Conservation (phyloP, 352 stramenopile species). For the Pythium graminicola region DNA sequence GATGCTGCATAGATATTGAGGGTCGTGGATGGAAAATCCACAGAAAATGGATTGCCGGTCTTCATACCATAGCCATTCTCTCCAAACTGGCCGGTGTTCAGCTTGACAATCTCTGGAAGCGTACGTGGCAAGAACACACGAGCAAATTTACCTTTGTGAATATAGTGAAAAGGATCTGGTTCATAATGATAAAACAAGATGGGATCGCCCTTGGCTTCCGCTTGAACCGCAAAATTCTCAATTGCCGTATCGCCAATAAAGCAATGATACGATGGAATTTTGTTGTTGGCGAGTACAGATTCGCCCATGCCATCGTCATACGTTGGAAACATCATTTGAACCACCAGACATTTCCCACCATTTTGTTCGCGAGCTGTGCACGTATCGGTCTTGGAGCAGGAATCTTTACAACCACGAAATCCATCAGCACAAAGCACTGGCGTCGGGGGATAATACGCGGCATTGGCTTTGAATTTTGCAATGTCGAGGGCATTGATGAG, state of each 20-base stretch:
- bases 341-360: conserved; percentile 30
- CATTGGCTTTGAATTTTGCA: conserved; percentile 19
- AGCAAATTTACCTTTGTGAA: conserved; percentile 28
- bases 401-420: conserved; percentile 29
- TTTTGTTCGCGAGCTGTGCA: conserved; percentile 28
- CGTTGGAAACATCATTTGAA: conserved; percentile 30
- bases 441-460: conserved; percentile 32
- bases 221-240: conserved; percentile 16
- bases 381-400: conserved; percentile 34
- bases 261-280: conserved; percentile 42
- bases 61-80: conserved; percentile 37
- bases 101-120: conserved; percentile 13
- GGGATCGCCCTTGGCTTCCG: conserved; percentile 14
- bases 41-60: conserved; percentile 32
- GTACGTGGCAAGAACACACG: conserved; percentile 34
- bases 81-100: conserved; percentile 25
- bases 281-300: conserved; percentile 31
- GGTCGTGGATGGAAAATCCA: conserved; percentile 29
- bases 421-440: conserved; percentile 21
- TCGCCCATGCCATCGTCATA: conserved; percentile 35
- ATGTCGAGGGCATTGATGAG: conserved; percentile 26
- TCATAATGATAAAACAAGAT: conserved; percentile 53
- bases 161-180: conserved; percentile 35
- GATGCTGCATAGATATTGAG: conserved; percentile 31
- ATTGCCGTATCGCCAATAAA: conserved; percentile 23